Percentiles rank a stretch among this genome's conserved stretches.
Conservation (phyloP, 805 yeast genomes). For the Myxozyma mucilagina region DNA sequence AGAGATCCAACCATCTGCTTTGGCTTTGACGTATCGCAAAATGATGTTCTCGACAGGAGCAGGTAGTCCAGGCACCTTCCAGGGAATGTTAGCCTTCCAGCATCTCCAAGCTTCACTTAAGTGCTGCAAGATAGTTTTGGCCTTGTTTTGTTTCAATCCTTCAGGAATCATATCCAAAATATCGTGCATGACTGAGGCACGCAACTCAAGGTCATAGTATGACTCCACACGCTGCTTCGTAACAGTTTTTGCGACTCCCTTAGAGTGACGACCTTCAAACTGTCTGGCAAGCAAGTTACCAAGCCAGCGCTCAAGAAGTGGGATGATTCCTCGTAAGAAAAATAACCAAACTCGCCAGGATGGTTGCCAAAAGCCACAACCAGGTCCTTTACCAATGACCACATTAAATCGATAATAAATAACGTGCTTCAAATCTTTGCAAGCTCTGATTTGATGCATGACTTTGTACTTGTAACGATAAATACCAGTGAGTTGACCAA, state of each 20-base stretch:
- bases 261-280: conserved; percentile 91
- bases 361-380: conserved; percentile 99
- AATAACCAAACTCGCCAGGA: conserved; percentile 97
- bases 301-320: conserved; percentile 90
- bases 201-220: conserved; percentile 85
- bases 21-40: conserved; percentile 85
- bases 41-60: conserved; percentile 84
- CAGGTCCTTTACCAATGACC: conserved; percentile 95
- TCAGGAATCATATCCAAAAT: conserved; percentile 97
- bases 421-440: conserved; percentile 92
- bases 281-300: conserved; percentile 89
- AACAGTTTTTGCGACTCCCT: conserved; percentile 88
- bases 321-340: conserved; percentile 87
- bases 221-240: conserved; percentile 96
- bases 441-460: conserved; percentile 96
- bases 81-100: conserved; percentile 98
- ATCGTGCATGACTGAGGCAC: conserved; percentile 94
- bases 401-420: conserved; percentile 81
- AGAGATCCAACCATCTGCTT: conserved; percentile 95
- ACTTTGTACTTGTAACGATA: conserved; percentile 96
- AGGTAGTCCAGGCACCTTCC: conserved; percentile 97
- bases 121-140: conserved; percentile 87
- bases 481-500: conserved; percentile 95
- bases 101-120: conserved; percentile 98
- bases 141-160: conserved; percentile 81